phyloP scores from a whole-genome alignment of 2,329 filamentous ascomycete genomes.

The Pseudogymnoascus sp. region DNA sequence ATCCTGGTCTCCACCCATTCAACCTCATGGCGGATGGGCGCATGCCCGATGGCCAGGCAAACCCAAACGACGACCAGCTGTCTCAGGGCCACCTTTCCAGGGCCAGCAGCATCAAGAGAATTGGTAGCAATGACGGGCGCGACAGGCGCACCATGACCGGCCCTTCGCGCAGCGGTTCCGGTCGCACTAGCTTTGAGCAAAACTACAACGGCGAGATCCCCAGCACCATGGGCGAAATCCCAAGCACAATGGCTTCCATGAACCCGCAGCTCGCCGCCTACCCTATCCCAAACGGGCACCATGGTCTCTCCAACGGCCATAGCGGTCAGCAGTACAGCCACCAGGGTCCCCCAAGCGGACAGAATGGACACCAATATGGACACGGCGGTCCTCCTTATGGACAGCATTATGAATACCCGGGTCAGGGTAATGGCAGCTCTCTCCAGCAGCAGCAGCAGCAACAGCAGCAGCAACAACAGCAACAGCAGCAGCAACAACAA shows the following conservation, averaged over 20 bases:
- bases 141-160: conserved; percentile 52
- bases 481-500: conserved; percentile 18
- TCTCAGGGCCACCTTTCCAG: conserved; percentile 57
- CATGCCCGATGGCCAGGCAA: conserved; percentile 26
- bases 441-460: conserved; percentile 23
- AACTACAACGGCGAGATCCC: conserved; percentile 51
- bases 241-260: conserved; percentile 39
- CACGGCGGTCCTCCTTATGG: conserved; percentile 46
- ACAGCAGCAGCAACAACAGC: conserved; percentile 11
- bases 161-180: conserved; percentile 43
- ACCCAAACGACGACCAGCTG: conserved; percentile 53
- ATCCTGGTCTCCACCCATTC: conserved; percentile 52
- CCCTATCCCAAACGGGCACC: conserved; percentile 56
- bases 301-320: conserved; percentile 23
- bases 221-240: conserved; percentile 45
- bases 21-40: conserved; percentile 43
- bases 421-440: conserved; percentile 27
- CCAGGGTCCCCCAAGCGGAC: background rate
- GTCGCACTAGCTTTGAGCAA: conserved; percentile 40
- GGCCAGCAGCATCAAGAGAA: conserved; percentile 52
- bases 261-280: conserved; percentile 55
- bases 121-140: conserved; percentile 48
- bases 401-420: conserved; percentile 30
- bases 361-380: conserved; percentile 27
- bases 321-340: conserved; percentile 5